These are phyloP conservation scores for Coemansia sp. DNA, from an alignment of 192 early-diverging fungal genomes.

Conservation along the genomic window DNA sequence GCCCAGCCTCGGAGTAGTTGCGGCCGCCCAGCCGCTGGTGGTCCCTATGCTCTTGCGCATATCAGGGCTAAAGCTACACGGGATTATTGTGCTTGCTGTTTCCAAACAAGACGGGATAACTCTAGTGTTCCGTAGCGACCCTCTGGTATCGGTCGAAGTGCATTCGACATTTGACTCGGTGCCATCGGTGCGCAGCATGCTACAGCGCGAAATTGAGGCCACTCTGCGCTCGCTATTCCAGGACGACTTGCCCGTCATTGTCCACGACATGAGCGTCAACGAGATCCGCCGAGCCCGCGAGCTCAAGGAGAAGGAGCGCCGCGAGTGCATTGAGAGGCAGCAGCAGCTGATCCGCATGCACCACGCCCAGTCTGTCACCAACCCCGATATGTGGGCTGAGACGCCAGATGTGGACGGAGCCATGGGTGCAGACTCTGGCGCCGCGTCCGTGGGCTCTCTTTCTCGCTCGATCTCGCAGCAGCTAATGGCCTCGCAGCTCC, in stretches of 20 bases:
- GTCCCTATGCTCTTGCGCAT: conserved; percentile 96
- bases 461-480: conserved; percentile 28
- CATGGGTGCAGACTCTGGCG: conserved; percentile 16
- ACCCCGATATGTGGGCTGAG: conserved; percentile 13
- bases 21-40: conserved; percentile 88
- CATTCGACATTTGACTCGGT: conserved; percentile 97
- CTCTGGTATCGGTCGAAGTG: conserved; percentile 88
- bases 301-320: conserved; percentile 26
- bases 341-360: conserved; percentile 47
- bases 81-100: conserved; percentile 91
- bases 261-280: conserved; percentile 79
- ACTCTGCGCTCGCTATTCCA: conserved; percentile 86
- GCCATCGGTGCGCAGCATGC: conserved; percentile 77
- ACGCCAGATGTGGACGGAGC: not conserved
- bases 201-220: conserved; percentile 89
- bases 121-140: conserved; percentile 96
- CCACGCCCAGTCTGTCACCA: conserved; percentile 17
- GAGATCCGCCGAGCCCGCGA: conserved; percentile 43
- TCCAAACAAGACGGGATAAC: conserved; percentile 93
- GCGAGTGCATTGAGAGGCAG: conserved; percentile 62
- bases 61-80: conserved; percentile 80
- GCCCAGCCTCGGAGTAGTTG: conserved; percentile 68
- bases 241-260: conserved; percentile 89
- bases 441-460: conserved; percentile 26
- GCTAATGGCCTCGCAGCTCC: conserved; percentile 44